A percentile compares a stretch with the other conserved stretches of the same genome.
Conservation (phyloP, 2,329 filamentous ascomycete genomes). For the Beauveria asiatica region DNA sequence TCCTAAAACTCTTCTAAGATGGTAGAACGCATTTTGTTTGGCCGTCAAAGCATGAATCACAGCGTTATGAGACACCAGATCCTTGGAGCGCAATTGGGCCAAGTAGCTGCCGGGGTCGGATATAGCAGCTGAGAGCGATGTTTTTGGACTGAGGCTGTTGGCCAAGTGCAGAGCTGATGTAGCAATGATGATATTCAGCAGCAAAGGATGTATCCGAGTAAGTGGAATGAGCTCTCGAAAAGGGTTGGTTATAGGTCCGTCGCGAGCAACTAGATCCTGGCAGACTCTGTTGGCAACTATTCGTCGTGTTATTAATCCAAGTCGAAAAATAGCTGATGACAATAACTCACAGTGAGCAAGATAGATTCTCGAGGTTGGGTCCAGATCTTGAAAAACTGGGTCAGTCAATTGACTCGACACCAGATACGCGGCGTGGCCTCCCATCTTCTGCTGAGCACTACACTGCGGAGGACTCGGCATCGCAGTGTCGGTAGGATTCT, state of each 20-base stretch:
- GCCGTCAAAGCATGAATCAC: slow-evolving; percentile 39
- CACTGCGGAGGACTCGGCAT: background rate
- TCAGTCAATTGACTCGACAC: slow-evolving; percentile 32
- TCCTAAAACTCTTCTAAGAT: slow-evolving; percentile 32
- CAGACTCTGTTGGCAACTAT: slow-evolving; percentile 41
- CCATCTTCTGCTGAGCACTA: background rate
- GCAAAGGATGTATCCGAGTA: slow-evolving; percentile 35
- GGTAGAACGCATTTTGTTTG: slow-evolving; percentile 38
- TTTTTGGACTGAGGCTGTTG: slow-evolving; percentile 31
- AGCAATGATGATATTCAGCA: slow-evolving; percentile 40
- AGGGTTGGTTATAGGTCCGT: slow-evolving; percentile 36
- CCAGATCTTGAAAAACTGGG: slow-evolving; percentile 47
- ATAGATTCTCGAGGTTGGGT: slow-evolving; percentile 36
- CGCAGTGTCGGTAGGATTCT: background rate
- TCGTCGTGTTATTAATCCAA: slow-evolving; percentile 18
- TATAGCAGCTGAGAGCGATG: slow-evolving; percentile 23
- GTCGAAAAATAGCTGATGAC: background rate
- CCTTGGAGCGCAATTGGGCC: slow-evolving; percentile 27
- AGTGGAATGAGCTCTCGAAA: slow-evolving; percentile 41
- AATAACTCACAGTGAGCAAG: slow-evolving; percentile 39
- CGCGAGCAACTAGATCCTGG: slow-evolving; percentile 44
- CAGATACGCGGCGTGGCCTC: background rate
- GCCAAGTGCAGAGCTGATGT: slow-evolving; percentile 42
- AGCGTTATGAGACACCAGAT: slow-evolving; percentile 29
- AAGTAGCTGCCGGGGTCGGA: slow-evolving; percentile 29